Evolutionary conservation across 345 rosid species (phyloP).

Genomic region (Salix arbutifolia): DNA sequence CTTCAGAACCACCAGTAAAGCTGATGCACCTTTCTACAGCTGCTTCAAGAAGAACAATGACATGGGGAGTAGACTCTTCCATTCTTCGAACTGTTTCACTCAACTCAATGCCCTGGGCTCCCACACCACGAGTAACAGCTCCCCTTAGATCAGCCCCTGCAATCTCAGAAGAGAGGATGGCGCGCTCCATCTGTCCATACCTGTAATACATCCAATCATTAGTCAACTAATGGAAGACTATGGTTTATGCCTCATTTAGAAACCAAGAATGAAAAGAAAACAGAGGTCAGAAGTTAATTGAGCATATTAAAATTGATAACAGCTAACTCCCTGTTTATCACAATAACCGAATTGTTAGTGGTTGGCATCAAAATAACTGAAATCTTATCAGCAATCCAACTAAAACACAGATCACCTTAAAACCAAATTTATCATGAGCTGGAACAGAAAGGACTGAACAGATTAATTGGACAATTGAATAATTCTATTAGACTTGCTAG

Average conservation of each 20-base stretch:
- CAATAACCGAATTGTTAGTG: no score
- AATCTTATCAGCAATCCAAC: not conserved
- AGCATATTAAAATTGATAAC: not conserved
- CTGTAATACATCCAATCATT: constrained; percentile 32
- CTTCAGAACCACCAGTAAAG: constrained; percentile 97
- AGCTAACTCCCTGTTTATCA: no score
- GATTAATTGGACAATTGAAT: not conserved
- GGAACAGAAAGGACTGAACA: not conserved
- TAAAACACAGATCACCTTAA: not conserved
- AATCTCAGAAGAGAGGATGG: constrained; percentile 81
- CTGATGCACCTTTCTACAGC: constrained; percentile 91
- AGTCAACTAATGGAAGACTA: constrained; percentile 3
- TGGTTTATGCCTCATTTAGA: constrained; percentile 3
- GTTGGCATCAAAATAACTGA: not conserved
- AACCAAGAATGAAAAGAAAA: not conserved
- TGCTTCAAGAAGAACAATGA: constrained; percentile 87
- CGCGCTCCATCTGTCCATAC: constrained; percentile 94
- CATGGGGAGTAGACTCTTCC: constrained; percentile 98
- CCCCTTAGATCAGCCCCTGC: constrained; percentile 94
- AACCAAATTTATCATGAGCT: not conserved
- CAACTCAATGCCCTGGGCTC: constrained; percentile 98
- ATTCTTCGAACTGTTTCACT: constrained; percentile 96
- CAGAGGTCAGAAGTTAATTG: constrained; percentile 9
- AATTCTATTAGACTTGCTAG: not conserved
- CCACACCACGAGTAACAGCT: constrained; percentile 93